phyloP scores from a whole-genome alignment of 1,284 basidiomycete genomes.

The Cerioporus squamosus region DNA sequence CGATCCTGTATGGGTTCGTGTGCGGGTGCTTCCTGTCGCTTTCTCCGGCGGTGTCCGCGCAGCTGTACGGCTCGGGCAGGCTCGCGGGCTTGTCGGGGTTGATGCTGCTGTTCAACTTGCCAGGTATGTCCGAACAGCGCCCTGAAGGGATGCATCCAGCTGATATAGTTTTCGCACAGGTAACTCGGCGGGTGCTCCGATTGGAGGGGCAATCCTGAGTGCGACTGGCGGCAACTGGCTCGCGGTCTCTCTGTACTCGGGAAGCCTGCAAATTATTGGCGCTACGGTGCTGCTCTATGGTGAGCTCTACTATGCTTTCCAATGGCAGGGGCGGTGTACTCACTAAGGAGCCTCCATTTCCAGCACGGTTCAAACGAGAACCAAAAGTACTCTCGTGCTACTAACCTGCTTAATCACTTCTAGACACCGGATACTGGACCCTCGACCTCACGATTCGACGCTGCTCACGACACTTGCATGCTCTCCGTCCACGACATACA shows the following conservation, averaged over 20 bases:
- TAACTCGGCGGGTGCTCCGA: conserved; percentile 20
- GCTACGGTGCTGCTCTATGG: conserved; percentile 20
- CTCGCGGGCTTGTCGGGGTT: conserved; percentile 25
- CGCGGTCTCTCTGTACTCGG: conserved; percentile 20
- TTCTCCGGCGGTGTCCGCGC: conserved; percentile 16
- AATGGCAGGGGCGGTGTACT: not conserved
- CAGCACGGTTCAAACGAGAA: conserved; percentile 24
- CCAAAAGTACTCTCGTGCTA: conserved; percentile 17
- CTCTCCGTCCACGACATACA: no score
- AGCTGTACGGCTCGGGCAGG: conserved; percentile 24
- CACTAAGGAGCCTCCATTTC: not conserved
- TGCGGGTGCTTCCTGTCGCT: conserved; percentile 32
- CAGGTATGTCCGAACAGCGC: conserved; percentile 15
- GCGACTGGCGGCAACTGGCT: conserved; percentile 21
- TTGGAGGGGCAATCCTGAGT: conserved; percentile 22
- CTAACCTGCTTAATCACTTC: not conserved
- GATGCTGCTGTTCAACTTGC: conserved; percentile 24
- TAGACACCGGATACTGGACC: not conserved
- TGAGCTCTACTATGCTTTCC: not conserved
- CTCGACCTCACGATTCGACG: no score
- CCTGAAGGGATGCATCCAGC: not conserved
- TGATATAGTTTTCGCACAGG: conserved; percentile 3
- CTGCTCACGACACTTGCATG: no score
- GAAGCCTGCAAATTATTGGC: conserved; percentile 19
- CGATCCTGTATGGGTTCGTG: conserved; percentile 32